Base-by-base conservation (phyloP, 768 basidiomycete species). In the Pleurotus pulmonarius region DNA sequence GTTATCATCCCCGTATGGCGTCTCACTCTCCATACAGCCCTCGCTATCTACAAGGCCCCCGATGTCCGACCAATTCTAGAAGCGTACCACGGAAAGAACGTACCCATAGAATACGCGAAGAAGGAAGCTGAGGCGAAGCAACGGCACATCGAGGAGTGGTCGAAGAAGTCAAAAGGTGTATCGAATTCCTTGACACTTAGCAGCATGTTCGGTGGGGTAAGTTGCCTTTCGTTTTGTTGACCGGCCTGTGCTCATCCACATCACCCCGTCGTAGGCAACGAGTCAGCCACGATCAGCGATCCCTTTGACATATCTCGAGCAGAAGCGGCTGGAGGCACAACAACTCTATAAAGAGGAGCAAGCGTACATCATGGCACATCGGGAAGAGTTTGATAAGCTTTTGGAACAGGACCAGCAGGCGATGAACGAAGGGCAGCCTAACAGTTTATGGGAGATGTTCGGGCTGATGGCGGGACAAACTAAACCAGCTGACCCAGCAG, bases 51-150 rank as follows among this genome's bases (percentile, higher is more conserved):
- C 75, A 87, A 86, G 59, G 87, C 91, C 1, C 67, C 78, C 22
- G 97, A 98, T 64, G 88, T 98, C 3, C 86, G 96, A 16, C 92
- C 90, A 0, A 88, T 98, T 55, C 72, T 99, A 29, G 73, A 88
- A 62, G 86, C 86, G 2, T 99, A 96, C 69, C 74, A 80, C 4
- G 96, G 88, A 45, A 94, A 96, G 71, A 81, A 98, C 64, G 88
- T 99, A 56, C 85, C 94, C 0, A 52, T 87, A 5, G 95, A 95
- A 70, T 98, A 94, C 61, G 94, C 87, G 38, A 88, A 89, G 73
- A 83, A 86, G 60, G 96, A 99, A 71, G 85, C 85, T 0, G 90
- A 90, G 67, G 82, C 83, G 49, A 97, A 94, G 70, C 77, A 81
- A 40, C 78, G 75, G 56, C 87, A 92, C 60, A 65, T 92, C 8